phyloP scores from a whole-genome alignment of 208 protist species.

The Trypanosoma theileri region DNA sequence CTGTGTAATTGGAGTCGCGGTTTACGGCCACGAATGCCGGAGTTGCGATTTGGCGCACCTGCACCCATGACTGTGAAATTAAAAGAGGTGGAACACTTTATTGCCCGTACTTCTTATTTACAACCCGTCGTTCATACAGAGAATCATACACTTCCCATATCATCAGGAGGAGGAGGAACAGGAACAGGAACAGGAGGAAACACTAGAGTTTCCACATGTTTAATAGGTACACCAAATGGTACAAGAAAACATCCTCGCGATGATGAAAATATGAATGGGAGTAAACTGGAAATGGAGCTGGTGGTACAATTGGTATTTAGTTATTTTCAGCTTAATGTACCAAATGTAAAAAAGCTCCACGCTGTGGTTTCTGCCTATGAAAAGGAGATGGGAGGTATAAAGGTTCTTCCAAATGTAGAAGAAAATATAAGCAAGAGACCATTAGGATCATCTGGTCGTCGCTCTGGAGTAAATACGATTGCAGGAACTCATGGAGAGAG shows the following conservation, averaged over 20 bases:
- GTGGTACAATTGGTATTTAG: slow-evolving; percentile 15
- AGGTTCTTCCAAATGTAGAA: slow-evolving; percentile 1
- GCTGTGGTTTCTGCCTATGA: slow-evolving; percentile 15
- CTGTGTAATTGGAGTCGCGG: slow-evolving; percentile 40
- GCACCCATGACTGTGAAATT: slow-evolving; percentile 40
- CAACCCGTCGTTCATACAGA: slow-evolving; percentile 7
- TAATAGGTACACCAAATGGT: not conserved
- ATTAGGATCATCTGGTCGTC: not conserved
- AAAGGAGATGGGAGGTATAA: not conserved
- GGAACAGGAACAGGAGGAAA: not conserved
- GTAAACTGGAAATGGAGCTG: slow-evolving; percentile 5
- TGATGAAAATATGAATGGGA: slow-evolving; percentile 1
- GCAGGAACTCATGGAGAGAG: not conserved
- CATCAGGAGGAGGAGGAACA: not conserved
- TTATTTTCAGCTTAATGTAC: slow-evolving; percentile 21
- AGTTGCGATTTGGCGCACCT: slow-evolving; percentile 44
- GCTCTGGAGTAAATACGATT: not conserved
- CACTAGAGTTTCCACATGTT: not conserved
- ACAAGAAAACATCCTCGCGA: slow-evolving; percentile 15
- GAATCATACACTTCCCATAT: not conserved
- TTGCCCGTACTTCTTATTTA: slow-evolving; percentile 44
- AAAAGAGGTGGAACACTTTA: slow-evolving; percentile 54
- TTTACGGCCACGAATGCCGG: slow-evolving; percentile 45
- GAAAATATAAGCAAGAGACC: not conserved
- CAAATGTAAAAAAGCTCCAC: slow-evolving; percentile 20